Conservation (phyloP, 805 yeast genomes). For the Candida palmyrensis region DNA sequence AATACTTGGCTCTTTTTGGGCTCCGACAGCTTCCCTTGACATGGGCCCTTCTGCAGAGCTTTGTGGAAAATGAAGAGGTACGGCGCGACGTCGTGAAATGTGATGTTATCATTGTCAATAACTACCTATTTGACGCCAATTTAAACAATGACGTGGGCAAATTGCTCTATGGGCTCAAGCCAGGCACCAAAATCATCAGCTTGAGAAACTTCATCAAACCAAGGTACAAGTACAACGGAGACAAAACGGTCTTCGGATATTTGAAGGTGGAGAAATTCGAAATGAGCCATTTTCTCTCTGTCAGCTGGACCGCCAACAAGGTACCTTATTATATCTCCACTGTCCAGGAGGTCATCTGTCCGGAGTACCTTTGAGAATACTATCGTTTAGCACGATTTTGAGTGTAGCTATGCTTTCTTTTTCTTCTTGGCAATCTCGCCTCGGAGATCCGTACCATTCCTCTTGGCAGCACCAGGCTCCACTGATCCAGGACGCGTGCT, state of each 20-base stretch:
- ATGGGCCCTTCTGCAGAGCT: conserved; percentile 64
- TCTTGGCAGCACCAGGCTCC: conserved; percentile 21
- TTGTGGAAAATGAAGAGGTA: conserved; percentile 61
- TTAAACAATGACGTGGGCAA: conserved; percentile 65
- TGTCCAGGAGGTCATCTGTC: conserved; percentile 40
- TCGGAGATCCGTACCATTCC: conserved; percentile 1
- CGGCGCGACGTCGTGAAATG: conserved; percentile 49
- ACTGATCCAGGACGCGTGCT: conserved; percentile 31
- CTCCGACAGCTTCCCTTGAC: conserved; percentile 50
- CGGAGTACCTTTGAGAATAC: conserved; percentile 21
- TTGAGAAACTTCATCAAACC: conserved; percentile 76
- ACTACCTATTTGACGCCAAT: conserved; percentile 75
- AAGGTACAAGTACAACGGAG: conserved; percentile 59
- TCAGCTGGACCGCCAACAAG: conserved; percentile 88
- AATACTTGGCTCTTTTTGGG: conserved; percentile 61
- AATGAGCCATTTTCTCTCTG: conserved; percentile 64
- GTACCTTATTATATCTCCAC: conserved; percentile 76
- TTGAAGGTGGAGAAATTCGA: conserved; percentile 55
- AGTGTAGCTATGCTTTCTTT: not conserved
- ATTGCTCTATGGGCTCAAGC: conserved; percentile 56
- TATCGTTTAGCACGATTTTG: conserved; percentile 5
- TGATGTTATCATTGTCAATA: conserved; percentile 74
- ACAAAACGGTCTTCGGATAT: conserved; percentile 54
- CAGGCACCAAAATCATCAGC: conserved; percentile 76
- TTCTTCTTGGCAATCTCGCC: conserved; percentile 1